Conservation (phyloP, 1,139 yeast species). For the Debaryomyces singareniensis region DNA sequence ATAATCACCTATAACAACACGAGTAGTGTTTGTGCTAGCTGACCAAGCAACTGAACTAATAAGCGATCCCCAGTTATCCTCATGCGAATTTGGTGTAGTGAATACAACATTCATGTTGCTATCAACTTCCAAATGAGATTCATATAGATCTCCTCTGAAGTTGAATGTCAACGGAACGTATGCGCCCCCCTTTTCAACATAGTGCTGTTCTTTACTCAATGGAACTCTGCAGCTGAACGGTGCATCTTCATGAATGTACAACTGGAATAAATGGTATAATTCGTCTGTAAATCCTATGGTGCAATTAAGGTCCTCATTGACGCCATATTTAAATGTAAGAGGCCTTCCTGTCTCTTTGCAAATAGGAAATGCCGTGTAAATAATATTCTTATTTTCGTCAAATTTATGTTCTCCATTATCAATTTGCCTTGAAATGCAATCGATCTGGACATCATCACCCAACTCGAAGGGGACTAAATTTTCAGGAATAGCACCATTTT, state of each 20-base stretch:
- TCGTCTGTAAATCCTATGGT: conserved; percentile 63
- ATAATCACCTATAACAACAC: conserved; percentile 61
- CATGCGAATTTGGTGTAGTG: conserved; percentile 29
- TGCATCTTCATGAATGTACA: conserved; percentile 70
- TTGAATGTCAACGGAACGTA: conserved; percentile 57
- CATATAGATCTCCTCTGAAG: conserved; percentile 62
- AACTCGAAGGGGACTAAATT: conserved; percentile 28
- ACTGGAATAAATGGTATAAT: conserved; percentile 63
- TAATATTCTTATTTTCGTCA: conserved; percentile 51
- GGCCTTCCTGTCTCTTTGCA: conserved; percentile 65
- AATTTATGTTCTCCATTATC: conserved; percentile 73
- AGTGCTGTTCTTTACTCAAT: conserved; percentile 35
- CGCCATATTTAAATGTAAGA: conserved; percentile 46
- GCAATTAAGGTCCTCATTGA: conserved; percentile 51
- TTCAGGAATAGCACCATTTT: conserved; percentile 33
- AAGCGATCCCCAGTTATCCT: conserved; percentile 30
- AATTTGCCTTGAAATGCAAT: conserved; percentile 62
- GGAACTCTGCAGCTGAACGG: conserved; percentile 70
- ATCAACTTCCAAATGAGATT: conserved; percentile 67
- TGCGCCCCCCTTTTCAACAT: conserved; percentile 44
- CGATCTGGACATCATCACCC: conserved; percentile 46
- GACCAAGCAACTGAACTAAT: conserved; percentile 55
- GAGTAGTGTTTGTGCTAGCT: conserved; percentile 56
- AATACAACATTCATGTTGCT: conserved; percentile 50
- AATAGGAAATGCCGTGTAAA: conserved; percentile 52